phyloP scores from a whole-genome alignment of 2,329 filamentous ascomycete species.

The Sordariomycetes sp. region DNA sequence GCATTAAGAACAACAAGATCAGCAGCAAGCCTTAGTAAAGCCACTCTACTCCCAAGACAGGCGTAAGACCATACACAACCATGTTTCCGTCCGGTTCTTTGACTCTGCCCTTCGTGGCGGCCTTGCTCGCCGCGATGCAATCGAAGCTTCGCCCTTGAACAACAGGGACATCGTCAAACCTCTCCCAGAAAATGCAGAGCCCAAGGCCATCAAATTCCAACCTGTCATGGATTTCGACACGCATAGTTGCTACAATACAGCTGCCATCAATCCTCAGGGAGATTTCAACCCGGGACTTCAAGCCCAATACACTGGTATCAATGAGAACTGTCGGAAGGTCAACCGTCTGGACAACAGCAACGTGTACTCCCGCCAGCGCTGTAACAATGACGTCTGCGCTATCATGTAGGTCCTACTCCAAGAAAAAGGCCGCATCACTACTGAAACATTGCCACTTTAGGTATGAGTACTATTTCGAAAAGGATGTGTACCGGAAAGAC shows the following conservation, averaged over 20 bases:
- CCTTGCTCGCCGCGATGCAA: too few relatives aligned
- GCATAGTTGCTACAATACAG: slow-evolving; percentile 28
- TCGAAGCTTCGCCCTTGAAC: too few relatives aligned
- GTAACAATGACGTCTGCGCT: slow-evolving; percentile 32
- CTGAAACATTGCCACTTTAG: too few relatives aligned
- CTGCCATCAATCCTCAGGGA: slow-evolving; percentile 24
- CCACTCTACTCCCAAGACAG: too few relatives aligned
- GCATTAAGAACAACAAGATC: too few relatives aligned
- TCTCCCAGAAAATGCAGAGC: slow-evolving; percentile 11
- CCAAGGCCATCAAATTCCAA: slow-evolving; percentile 12
- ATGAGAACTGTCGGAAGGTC: slow-evolving; percentile 20
- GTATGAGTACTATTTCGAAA: slow-evolving; percentile 37
- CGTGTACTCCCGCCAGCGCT: slow-evolving; percentile 30
- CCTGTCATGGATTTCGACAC: slow-evolving; percentile 17
- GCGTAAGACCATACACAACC: too few relatives aligned
- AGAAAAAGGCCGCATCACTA: too few relatives aligned
- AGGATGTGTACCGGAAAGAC: slow-evolving; percentile 12
- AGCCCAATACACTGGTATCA: slow-evolving; percentile 15
- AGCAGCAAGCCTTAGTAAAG: too few relatives aligned
- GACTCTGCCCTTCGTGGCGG: too few relatives aligned
- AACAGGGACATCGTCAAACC: too few relatives aligned
- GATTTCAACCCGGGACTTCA: slow-evolving; percentile 20
- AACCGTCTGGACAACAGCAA: slow-evolving; percentile 26
- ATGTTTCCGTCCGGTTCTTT: too few relatives aligned
- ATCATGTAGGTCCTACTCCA: too few relatives aligned